Evolutionary conservation across 805 yeast species (phyloP).

Genomic region (Metschnikowia lochheadii): DNA sequence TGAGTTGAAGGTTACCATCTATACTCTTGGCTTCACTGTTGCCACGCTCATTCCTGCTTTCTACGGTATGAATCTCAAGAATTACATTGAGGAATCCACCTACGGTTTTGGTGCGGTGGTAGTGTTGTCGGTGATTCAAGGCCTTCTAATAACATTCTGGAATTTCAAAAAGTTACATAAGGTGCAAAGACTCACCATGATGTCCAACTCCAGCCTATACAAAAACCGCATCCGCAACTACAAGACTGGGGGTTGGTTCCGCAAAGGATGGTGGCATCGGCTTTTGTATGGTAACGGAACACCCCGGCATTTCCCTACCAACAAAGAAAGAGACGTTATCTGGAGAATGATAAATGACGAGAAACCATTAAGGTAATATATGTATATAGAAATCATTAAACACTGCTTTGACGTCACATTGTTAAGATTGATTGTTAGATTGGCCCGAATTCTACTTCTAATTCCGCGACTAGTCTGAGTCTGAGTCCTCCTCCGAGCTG

Average conservation of each 20-base stretch:
- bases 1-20: slow-evolving; percentile 77
- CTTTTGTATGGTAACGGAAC: slow-evolving; percentile 27
- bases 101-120: slow-evolving; percentile 62
- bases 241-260: slow-evolving; percentile 4
- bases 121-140: slow-evolving; percentile 48
- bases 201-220: slow-evolving; percentile 20
- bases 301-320: slow-evolving; percentile 30
- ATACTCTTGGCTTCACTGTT: slow-evolving; percentile 79
- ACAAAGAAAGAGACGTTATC: slow-evolving; percentile 34
- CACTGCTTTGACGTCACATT: slow-evolving; percentile 6
- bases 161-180: slow-evolving; percentile 55
- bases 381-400: slow-evolving; percentile 6
- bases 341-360: slow-evolving; percentile 44
- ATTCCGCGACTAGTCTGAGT: slow-evolving; percentile 5
- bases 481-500: slow-evolving; percentile 14
- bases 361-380: slow-evolving; percentile 11
- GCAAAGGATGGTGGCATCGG: slow-evolving; percentile 14
- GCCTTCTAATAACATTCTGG: slow-evolving; percentile 48
- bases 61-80: slow-evolving; percentile 83
- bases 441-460: not conserved
- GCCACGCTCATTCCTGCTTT: slow-evolving; percentile 85
- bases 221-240: slow-evolving; percentile 8
- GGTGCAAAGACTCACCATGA: slow-evolving; percentile 67
- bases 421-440: not conserved
- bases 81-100: slow-evolving; percentile 66